These are phyloP conservation scores for Evansstolkia leycettana DNA, from an alignment of 495 filamentous ascomycete genomes.

Conservation along the genomic window DNA sequence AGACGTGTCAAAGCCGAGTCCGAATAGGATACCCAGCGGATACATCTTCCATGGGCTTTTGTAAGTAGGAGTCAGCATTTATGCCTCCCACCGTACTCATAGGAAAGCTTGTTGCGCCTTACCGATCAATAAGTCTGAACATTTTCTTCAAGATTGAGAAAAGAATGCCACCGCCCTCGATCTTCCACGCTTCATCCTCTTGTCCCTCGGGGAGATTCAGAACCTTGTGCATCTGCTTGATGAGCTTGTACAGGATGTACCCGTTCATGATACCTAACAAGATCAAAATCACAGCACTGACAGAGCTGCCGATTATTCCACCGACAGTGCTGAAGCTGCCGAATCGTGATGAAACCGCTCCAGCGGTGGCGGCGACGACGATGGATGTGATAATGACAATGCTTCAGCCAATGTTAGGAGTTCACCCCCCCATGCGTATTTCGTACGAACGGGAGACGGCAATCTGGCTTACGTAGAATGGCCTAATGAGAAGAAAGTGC, in stretches of 20 bases:
- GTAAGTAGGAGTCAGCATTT: neutral
- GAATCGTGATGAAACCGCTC: slow-evolving; percentile 67
- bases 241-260: slow-evolving; percentile 70
- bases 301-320: slow-evolving; percentile 68
- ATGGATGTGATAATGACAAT: slow-evolving; percentile 87
- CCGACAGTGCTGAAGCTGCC: slow-evolving; percentile 72
- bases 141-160: slow-evolving; percentile 58
- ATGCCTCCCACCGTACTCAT: too few species aligned
- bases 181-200: slow-evolving; percentile 46
- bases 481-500: slow-evolving; percentile 89
- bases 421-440: too few species aligned
- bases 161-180: slow-evolving; percentile 68
- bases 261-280: slow-evolving; percentile 72
- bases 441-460: too few species aligned
- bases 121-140: slow-evolving; percentile 74
- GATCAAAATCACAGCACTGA: slow-evolving; percentile 72
- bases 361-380: slow-evolving; percentile 79
- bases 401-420: too few species aligned
- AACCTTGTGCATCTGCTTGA: slow-evolving; percentile 51
- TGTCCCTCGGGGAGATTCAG: slow-evolving; percentile 39
- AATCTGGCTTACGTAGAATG: slow-evolving; percentile 56
- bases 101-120: neutral
- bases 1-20: slow-evolving; percentile 90
- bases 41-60: slow-evolving; percentile 92
- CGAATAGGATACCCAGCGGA: slow-evolving; percentile 80